These are phyloP conservation scores for Byssochlamys sp. DNA, from an alignment of 2,329 filamentous ascomycete genomes.

Conservation along the genomic window DNA sequence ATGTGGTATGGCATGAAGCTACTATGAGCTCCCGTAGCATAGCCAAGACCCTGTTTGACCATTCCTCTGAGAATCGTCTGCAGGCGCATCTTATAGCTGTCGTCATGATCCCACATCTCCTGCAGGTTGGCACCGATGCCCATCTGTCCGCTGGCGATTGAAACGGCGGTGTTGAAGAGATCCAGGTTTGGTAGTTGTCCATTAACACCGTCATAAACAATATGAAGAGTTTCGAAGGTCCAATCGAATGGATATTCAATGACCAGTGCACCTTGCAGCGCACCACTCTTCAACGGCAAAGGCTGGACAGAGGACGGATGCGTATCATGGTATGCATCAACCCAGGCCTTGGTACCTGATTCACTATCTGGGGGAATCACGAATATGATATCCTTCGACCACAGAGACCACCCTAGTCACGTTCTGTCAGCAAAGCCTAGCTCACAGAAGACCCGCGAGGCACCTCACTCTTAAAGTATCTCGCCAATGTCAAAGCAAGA, in stretches of 20 bases:
- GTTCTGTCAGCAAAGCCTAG: conserved; percentile 8
- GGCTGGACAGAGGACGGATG: conserved; percentile 63
- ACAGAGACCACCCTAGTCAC: conserved; percentile 71
- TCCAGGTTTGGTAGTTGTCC: conserved; percentile 92
- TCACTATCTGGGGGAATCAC: conserved; percentile 80
- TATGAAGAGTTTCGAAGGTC: conserved; percentile 76
- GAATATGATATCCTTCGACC: conserved; percentile 97
- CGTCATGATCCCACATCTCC: conserved; percentile 67
- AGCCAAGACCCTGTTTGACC: conserved; percentile 80
- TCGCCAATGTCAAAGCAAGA: conserved; percentile 71
- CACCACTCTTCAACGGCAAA: conserved; percentile 81
- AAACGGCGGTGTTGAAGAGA: conserved; percentile 84
- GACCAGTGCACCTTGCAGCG: conserved; percentile 84
- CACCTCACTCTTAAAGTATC: conserved; percentile 75
- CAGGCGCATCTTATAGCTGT: conserved; percentile 71
- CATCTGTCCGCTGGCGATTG: conserved; percentile 84
- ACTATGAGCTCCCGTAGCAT: conserved; percentile 83
- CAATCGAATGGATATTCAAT: conserved; percentile 82
- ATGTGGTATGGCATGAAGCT: conserved; percentile 97
- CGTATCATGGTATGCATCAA: conserved; percentile 90
- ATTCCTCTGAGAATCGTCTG: conserved; percentile 85
- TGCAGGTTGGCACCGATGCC: conserved; percentile 75
- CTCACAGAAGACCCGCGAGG: not conserved
- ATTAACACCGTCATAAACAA: conserved; percentile 91
- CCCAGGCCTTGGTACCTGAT: conserved; percentile 88